Conservation (phyloP, 805 yeast genomes). For the Yarrowia osloensis region DNA sequence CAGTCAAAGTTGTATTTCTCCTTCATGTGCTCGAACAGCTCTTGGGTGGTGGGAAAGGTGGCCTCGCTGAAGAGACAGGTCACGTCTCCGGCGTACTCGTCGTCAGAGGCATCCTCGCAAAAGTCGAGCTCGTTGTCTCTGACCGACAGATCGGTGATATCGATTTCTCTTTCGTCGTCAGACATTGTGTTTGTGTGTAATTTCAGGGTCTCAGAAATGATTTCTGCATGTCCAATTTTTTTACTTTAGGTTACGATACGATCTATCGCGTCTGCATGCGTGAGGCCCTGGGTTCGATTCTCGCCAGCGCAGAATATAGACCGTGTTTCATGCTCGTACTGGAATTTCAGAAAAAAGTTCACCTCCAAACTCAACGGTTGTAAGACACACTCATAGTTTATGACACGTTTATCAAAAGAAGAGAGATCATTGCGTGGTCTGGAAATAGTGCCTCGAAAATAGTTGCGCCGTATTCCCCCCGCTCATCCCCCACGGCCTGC, state of each 20-base stretch:
- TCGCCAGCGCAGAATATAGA: background rate
- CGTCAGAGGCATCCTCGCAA: constrained; percentile 37
- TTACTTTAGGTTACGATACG: constrained; percentile 18
- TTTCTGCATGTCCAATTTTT: constrained; percentile 12
- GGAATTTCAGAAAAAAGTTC: background rate
- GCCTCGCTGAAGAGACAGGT: constrained; percentile 36
- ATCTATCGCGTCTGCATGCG: background rate
- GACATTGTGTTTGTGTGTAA: constrained; percentile 3
- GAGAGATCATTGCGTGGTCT: background rate
- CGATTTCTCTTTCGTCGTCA: constrained; percentile 31
- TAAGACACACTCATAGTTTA: constrained; percentile 5
- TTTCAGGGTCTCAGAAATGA: background rate
- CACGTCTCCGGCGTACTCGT: constrained; percentile 35
- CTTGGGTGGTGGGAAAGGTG: constrained; percentile 33
- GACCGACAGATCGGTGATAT: constrained; percentile 35
- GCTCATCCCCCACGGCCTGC: background rate
- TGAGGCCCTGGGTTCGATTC: background rate
- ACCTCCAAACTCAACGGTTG: background rate
- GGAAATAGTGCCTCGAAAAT: background rate
- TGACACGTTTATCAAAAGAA: constrained; percentile 5
- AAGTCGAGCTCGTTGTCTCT: constrained; percentile 38
- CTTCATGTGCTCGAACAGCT: constrained; percentile 36
- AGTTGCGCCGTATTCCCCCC: background rate
- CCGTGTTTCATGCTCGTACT: background rate
- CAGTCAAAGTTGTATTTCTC: constrained; percentile 36